Percentiles rank a stretch among this genome's conserved stretches.
These are phyloP conservation scores for Haematococcus sp. DNA, from an alignment of 139 green algal species.

Conservation along the genomic window DNA sequence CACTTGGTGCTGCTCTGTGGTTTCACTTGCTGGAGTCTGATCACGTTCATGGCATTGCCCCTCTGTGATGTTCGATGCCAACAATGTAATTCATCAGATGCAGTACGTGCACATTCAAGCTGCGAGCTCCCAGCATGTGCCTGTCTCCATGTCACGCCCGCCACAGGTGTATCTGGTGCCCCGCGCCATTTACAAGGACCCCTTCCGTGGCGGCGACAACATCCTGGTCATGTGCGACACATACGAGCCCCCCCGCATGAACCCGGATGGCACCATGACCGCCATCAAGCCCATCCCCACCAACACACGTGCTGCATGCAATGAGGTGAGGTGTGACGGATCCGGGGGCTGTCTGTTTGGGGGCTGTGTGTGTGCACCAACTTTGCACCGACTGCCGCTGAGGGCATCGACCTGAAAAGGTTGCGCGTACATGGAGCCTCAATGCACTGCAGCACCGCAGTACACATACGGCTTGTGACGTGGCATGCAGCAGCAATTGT, in stretches of 20 bases:
- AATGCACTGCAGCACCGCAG: no score
- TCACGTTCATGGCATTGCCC: background rate
- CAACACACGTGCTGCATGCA: conserved; percentile 84
- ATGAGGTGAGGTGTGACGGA: conserved; percentile 29
- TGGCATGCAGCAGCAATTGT: no score
- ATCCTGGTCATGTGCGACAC: conserved; percentile 95
- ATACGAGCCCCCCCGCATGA: conserved; percentile 80
- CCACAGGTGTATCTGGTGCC: conserved; percentile 58
- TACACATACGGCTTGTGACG: no score
- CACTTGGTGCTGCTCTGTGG: background rate
- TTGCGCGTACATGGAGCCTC: no score
- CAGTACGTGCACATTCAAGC: no score
- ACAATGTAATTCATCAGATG: background rate
- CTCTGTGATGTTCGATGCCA: background rate
- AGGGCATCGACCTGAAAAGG: no score
- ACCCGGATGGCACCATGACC: conserved; percentile 64
- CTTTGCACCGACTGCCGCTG: background rate
- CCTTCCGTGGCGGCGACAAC: conserved; percentile 72
- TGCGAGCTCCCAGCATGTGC: no score
- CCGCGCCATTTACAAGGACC: conserved; percentile 67
- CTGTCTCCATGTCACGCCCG: background rate
- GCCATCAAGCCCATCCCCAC: conserved; percentile 80
- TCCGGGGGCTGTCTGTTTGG: background rate
- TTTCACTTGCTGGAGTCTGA: background rate
- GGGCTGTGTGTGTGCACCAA: background rate